Percentiles rank a stretch among this genome's conserved stretches.
phyloP scores from a whole-genome alignment of 495 filamentous ascomycete genomes.

The Pyronema omphalodes region DNA sequence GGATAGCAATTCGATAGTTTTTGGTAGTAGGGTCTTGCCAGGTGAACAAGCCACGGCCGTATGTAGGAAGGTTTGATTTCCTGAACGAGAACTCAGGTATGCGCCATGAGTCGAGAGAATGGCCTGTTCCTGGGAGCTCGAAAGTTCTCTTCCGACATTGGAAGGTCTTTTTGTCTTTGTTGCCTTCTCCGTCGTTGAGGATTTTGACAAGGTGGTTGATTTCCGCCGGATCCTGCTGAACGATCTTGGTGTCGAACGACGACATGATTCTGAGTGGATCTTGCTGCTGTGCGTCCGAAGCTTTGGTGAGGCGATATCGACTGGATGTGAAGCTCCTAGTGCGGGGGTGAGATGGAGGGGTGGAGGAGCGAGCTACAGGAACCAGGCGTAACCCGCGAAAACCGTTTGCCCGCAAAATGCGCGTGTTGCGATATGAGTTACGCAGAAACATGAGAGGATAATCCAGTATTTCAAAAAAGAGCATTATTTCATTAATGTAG shows the following conservation, averaged over 20 bases:
- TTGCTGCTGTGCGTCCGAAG: too few species aligned
- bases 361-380: too few species aligned
- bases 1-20: slow-evolving; percentile 54
- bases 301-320: too few species aligned
- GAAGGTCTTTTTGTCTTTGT: slow-evolving; percentile 35
- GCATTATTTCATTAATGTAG: too few species aligned
- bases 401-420: too few species aligned
- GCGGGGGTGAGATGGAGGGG: too few species aligned
- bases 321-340: too few species aligned
- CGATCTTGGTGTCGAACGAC: not conserved
- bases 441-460: too few species aligned
- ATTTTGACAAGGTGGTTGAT: slow-evolving; percentile 31
- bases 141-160: slow-evolving; percentile 60
- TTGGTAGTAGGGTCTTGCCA: slow-evolving; percentile 37
- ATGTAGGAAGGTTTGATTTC: slow-evolving; percentile 60
- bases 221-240: slow-evolving; percentile 34
- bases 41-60: slow-evolving; percentile 86
- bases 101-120: slow-evolving; percentile 74
- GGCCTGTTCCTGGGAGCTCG: slow-evolving; percentile 37
- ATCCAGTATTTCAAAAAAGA: too few species aligned
- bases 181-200: slow-evolving; percentile 32
- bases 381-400: too few species aligned
- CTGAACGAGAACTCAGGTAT: slow-evolving; percentile 95
- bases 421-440: too few species aligned
- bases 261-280: not conserved